These are phyloP conservation scores for Diaporthe helianthi DNA, from an alignment of 2,329 filamentous ascomycete genomes.

Conservation along the genomic window DNA sequence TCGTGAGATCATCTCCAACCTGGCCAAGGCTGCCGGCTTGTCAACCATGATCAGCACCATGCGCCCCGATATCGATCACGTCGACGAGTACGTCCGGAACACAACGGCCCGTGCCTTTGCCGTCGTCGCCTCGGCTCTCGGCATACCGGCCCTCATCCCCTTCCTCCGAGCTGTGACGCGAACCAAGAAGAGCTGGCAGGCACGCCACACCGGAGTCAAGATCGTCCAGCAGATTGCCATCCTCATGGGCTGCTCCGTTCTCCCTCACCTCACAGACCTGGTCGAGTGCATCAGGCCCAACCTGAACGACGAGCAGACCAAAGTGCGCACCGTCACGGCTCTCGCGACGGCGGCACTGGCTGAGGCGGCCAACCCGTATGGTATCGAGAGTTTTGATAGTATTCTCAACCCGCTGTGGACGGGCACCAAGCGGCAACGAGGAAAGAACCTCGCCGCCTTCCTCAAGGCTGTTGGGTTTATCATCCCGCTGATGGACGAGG, in stretches of 20 bases:
- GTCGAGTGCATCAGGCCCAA: conserved; percentile 97
- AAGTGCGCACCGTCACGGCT: conserved; percentile 95
- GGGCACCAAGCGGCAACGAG: conserved; percentile 92
- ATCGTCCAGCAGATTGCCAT: conserved; percentile 99
- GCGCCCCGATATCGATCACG: conserved; percentile 97
- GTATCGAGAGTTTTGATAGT: conserved; percentile 98
- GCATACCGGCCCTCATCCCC: conserved; percentile 92
- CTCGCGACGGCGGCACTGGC: conserved; percentile 93
- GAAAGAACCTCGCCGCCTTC: conserved; percentile 94
- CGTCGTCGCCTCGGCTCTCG: conserved; percentile 93
- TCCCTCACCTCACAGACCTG: conserved; percentile 93
- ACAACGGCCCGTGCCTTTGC: conserved; percentile 97
- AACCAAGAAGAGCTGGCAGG: conserved; percentile 99
- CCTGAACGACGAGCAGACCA: conserved; percentile 96
- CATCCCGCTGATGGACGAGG: conserved; percentile 98
- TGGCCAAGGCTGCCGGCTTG: conserved; percentile 93
- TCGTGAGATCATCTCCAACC: conserved; percentile 97
- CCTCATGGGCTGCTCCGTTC: conserved; percentile 94
- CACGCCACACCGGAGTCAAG: conserved; percentile 96
- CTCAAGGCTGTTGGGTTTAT: conserved; percentile 98
- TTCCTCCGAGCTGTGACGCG: conserved; percentile 95
- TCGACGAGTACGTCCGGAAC: conserved; percentile 97
- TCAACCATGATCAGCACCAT: conserved; percentile 99
- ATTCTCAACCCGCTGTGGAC: conserved; percentile 98
- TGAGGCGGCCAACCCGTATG: conserved; percentile 96